Conservation (phyloP, 116 monocot species). For the Papilionanthe hybrid region DNA sequence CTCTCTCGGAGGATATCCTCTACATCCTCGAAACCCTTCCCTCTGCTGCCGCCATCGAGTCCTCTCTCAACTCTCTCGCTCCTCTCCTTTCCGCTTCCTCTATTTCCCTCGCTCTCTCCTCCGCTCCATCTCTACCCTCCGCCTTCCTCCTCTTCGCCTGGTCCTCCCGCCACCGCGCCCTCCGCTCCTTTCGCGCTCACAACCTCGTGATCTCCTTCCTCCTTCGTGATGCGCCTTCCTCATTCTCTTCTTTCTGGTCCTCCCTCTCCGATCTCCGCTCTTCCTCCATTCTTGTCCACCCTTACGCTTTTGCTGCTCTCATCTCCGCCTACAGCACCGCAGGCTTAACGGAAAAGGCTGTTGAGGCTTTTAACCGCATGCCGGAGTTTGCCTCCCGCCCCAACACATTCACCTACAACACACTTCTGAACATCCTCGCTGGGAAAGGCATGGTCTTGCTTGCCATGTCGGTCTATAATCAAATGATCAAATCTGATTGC, state of each 20-base stretch:
- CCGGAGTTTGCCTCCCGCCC: slow-evolving; percentile 47
- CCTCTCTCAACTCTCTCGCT: slow-evolving; percentile 25
- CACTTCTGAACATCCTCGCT: slow-evolving; percentile 41
- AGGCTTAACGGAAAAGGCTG: slow-evolving; percentile 35
- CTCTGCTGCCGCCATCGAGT: slow-evolving; percentile 28
- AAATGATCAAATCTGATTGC: slow-evolving; percentile 56
- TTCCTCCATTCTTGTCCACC: slow-evolving; percentile 7
- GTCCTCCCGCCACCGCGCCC: slow-evolving; percentile 22
- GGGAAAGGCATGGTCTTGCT: slow-evolving; percentile 40
- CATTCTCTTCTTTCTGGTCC: slow-evolving; percentile 24
- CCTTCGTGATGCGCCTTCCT: slow-evolving; percentile 16
- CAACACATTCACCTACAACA: slow-evolving; percentile 60
- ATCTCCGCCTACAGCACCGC: slow-evolving; percentile 40
- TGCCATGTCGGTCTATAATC: slow-evolving; percentile 51
- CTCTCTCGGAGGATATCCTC: slow-evolving; percentile 17
- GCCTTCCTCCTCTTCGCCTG: slow-evolving; percentile 60
- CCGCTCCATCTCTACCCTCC: slow-evolving; percentile 9
- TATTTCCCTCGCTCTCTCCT: slow-evolving; percentile 35
- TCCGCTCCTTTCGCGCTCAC: slow-evolving; percentile 39
- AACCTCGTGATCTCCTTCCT: slow-evolving; percentile 33
- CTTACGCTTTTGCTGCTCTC: slow-evolving; percentile 42
- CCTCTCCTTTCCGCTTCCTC: slow-evolving; percentile 40
- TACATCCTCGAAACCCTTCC: slow-evolving; percentile 26
- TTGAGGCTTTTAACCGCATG: slow-evolving; percentile 69
- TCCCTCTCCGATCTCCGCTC: slow-evolving; percentile 21